These are phyloP conservation scores for Macrophomina tecta DNA, from an alignment of 2,329 filamentous ascomycete species.

Conservation along the genomic window DNA sequence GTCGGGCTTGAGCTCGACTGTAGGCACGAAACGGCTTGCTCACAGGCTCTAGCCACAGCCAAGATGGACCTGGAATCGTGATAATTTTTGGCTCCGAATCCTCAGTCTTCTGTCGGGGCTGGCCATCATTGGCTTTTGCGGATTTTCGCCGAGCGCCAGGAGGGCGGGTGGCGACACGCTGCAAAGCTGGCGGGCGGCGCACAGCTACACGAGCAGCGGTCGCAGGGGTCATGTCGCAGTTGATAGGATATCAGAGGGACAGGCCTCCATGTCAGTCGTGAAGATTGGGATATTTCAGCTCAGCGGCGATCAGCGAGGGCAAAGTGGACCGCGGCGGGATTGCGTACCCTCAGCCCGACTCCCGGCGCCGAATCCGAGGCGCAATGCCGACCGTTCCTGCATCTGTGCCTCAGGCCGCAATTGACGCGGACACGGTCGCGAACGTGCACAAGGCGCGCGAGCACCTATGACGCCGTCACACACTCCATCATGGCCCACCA, in stretches of 20 bases:
- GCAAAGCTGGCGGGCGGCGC: background rate
- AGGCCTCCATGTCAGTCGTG: constrained; percentile 4
- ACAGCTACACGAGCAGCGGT: background rate
- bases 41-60: constrained; percentile 55
- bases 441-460: background rate
- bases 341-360: background rate
- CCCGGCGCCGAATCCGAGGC: constrained; percentile 1
- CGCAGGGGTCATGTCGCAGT: constrained; percentile 2
- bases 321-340: constrained; percentile 9
- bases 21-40: constrained; percentile 62
- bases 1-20: constrained; percentile 70
- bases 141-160: background rate
- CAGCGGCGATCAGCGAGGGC: constrained; percentile 19
- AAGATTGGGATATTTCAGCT: constrained; percentile 20
- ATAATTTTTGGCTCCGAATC: constrained; percentile 8
- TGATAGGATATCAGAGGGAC: background rate
- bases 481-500: constrained; percentile 6
- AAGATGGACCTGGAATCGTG: constrained; percentile 51
- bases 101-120: constrained; percentile 2
- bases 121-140: background rate
- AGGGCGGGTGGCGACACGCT: background rate
- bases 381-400: background rate
- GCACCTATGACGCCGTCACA: constrained; percentile 20
- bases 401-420: background rate
- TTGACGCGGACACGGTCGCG: background rate